A percentile compares a stretch with the other conserved stretches of the same genome.
Evolutionary conservation across 2,329 filamentous ascomycete genomes (phyloP).

Genomic region (Coniella lustricola): DNA sequence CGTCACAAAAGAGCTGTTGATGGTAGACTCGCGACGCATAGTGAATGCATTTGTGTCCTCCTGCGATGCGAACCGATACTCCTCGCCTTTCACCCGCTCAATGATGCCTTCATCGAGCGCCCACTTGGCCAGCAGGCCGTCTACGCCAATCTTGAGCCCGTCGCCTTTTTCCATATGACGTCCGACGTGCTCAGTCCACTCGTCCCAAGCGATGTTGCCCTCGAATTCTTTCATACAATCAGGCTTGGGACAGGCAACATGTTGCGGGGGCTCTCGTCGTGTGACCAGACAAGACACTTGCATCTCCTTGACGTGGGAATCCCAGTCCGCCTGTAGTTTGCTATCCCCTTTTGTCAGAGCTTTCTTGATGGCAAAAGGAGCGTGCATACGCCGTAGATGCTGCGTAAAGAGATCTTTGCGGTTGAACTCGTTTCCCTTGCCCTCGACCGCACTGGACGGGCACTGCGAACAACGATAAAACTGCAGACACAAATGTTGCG

Average conservation of each 20-base stretch:
- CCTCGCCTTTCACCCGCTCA: conserved; percentile 47
- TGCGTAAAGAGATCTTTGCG: conserved; percentile 95
- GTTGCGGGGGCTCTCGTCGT: conserved; percentile 61
- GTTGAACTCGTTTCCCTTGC: conserved; percentile 70
- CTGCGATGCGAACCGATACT: conserved; percentile 46
- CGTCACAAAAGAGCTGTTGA: conserved; percentile 14
- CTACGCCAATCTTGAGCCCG: conserved; percentile 49
- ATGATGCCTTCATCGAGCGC: conserved; percentile 59
- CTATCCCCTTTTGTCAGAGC: conserved; percentile 49
- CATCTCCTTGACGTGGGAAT: conserved; percentile 60
- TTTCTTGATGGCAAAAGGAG: conserved; percentile 58
- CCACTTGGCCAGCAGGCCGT: conserved; percentile 52
- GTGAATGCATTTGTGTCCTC: conserved; percentile 25
- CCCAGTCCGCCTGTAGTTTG: conserved; percentile 56
- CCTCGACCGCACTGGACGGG: conserved; percentile 44
- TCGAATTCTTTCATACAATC: conserved; percentile 68
- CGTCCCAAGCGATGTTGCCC: conserved; percentile 73
- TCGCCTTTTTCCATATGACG: conserved; percentile 77
- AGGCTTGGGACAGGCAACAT: conserved; percentile 61
- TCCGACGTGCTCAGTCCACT: conserved; percentile 88
- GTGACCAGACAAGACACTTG: conserved; percentile 66
- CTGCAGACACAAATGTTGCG: conserved; percentile 72
- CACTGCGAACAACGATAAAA: conserved; percentile 60
- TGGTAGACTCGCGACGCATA: conserved; percentile 18
- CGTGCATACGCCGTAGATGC: conserved; percentile 90